These are phyloP conservation scores for Pseudoturritis turrita DNA, from an alignment of 345 rosid genomes.

Conservation along the genomic window DNA sequence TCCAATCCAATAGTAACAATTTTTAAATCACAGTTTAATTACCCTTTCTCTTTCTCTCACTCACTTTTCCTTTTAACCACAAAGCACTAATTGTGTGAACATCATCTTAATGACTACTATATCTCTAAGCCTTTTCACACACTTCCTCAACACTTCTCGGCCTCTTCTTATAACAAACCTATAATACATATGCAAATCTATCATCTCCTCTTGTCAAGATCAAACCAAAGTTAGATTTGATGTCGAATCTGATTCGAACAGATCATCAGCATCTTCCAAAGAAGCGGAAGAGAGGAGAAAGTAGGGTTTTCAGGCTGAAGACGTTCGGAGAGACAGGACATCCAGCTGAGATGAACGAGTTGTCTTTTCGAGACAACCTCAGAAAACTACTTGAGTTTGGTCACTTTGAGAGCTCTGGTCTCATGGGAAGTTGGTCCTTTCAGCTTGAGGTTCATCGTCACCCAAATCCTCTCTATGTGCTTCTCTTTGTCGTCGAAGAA, in stretches of 20 bases:
- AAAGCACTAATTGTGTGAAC: slow-evolving; percentile 37
- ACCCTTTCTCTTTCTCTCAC: slow-evolving; percentile 27
- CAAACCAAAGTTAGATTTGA: slow-evolving; percentile 5
- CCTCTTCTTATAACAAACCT: slow-evolving; percentile 23
- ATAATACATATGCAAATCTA: neutral
- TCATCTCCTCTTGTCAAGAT: neutral
- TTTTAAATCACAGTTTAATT: slow-evolving; percentile 26
- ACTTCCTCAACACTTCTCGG: slow-evolving; percentile 28
- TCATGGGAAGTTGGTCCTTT: slow-evolving; percentile 75
- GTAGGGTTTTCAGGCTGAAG: slow-evolving; percentile 65
- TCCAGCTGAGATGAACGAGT: slow-evolving; percentile 57
- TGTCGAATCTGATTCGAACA: slow-evolving; percentile 24
- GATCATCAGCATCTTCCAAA: slow-evolving; percentile 30
- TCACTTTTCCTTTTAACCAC: slow-evolving; percentile 29
- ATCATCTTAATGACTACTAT: slow-evolving; percentile 33
- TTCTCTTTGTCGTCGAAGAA: slow-evolving; percentile 74
- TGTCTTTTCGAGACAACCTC: slow-evolving; percentile 60
- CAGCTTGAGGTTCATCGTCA: slow-evolving; percentile 77
- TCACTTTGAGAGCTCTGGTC: slow-evolving; percentile 41
- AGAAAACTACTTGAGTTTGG: slow-evolving; percentile 62
- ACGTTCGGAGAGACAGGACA: slow-evolving; percentile 67
- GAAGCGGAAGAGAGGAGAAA: slow-evolving; percentile 76
- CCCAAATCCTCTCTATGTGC: slow-evolving; percentile 57
- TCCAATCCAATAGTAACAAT: slow-evolving; percentile 25
- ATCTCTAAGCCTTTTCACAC: slow-evolving; percentile 34